phyloP scores from a whole-genome alignment of 2,329 filamentous ascomycete species.

The Reticulascus tulasneorum region DNA sequence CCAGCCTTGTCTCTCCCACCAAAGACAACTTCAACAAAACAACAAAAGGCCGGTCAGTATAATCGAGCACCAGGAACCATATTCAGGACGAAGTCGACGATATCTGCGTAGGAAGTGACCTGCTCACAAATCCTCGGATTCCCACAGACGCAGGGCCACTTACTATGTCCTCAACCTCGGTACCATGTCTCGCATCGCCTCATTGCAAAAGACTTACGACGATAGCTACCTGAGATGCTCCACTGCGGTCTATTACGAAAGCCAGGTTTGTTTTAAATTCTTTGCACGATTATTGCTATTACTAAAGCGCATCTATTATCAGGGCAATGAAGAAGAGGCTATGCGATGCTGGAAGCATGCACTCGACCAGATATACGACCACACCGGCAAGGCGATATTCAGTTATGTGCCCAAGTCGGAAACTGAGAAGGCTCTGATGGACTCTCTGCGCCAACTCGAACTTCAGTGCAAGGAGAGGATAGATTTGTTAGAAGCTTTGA shows the following conservation, averaged over 20 bases:
- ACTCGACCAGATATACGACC: conserved; percentile 82
- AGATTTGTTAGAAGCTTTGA: conserved; percentile 78
- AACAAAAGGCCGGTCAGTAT: too few species aligned
- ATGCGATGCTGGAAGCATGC: conserved; percentile 86
- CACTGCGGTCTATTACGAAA: conserved; percentile 93
- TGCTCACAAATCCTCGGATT: too few species aligned
- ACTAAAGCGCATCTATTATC: conserved; percentile 4
- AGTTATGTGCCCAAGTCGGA: conserved; percentile 70
- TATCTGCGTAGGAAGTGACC: too few species aligned
- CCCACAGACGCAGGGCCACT: too few species aligned
- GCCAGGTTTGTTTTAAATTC: conserved; percentile 59
- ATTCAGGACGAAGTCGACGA: too few species aligned
- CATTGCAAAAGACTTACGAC: conserved; percentile 95
- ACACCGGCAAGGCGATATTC: conserved; percentile 68
- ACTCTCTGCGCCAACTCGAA: conserved; percentile 79
- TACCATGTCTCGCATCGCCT: conserved; percentile 59
- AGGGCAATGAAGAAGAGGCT: conserved; percentile 91
- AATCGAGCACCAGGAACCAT: too few species aligned
- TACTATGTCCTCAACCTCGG: conserved; percentile 7
- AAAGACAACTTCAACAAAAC: too few species aligned
- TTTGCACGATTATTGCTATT: conserved; percentile 4
- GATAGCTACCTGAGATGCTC: conserved; percentile 93
- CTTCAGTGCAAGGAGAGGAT: conserved; percentile 91
- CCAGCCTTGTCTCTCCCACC: too few species aligned
- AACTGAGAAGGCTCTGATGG: conserved; percentile 77